phyloP scores from a whole-genome alignment of 1,139 yeast genomes.

The Scheffersomyces lignicola region DNA sequence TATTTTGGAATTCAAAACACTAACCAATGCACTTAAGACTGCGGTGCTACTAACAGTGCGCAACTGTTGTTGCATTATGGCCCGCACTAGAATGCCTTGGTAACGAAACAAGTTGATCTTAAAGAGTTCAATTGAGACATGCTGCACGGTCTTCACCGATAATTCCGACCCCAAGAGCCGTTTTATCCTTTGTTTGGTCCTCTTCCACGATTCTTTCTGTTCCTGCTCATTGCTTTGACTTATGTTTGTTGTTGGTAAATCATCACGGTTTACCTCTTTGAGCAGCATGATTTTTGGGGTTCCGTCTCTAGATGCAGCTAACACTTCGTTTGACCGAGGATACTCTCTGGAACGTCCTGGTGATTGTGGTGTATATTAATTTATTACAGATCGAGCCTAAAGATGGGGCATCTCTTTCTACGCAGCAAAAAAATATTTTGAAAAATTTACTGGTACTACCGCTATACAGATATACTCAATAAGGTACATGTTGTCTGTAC shows the following conservation, averaged over 20 bases:
- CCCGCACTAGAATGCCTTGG: conserved; percentile 57
- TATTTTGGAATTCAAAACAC: conserved; percentile 64
- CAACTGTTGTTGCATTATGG: conserved; percentile 58
- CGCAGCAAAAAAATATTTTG: no score
- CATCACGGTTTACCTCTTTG: no score
- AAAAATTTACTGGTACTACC: no score
- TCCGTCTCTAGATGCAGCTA: no score
- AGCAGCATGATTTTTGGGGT: no score
- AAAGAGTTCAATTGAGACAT: conserved; percentile 50
- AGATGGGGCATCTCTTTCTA: no score
- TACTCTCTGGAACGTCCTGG: no score
- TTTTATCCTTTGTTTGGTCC: conserved; percentile 21
- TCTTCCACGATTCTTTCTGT: conserved; percentile 50
- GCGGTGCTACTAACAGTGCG: conserved; percentile 40
- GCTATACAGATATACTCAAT: no score
- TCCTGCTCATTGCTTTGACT: conserved; percentile 55
- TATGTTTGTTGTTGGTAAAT: conserved; percentile 23
- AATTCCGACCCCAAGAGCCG: conserved; percentile 31
- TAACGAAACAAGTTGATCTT: conserved; percentile 57
- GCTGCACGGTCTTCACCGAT: conserved; percentile 47
- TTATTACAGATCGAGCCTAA: no score
- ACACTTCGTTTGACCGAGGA: no score
- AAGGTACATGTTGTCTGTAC: no score
- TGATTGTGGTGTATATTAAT: no score
- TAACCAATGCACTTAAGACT: conserved; percentile 57